Evolutionary conservation across 169 alveolate species (phyloP).

Genomic region (Eimeria brunetti): DNA sequence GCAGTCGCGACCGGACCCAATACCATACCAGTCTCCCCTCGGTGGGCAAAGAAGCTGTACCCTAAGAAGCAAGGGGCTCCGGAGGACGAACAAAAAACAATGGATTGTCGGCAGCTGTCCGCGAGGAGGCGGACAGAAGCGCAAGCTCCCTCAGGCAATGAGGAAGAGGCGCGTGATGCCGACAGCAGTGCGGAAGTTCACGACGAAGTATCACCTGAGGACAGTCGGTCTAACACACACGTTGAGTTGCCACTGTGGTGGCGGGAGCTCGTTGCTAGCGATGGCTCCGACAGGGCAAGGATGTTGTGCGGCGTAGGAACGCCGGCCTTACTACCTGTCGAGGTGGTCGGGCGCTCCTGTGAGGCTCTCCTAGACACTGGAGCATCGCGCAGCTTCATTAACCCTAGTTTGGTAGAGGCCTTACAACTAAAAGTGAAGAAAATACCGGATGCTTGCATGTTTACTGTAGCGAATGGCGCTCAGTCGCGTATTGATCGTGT

Average conservation of each 20-base stretch:
- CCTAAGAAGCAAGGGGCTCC: background rate
- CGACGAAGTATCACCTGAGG: too few species aligned
- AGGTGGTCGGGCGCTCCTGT: background rate
- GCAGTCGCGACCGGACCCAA: background rate
- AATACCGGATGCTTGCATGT: background rate
- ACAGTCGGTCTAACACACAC: too few species aligned
- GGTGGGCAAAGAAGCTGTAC: background rate
- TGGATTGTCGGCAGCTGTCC: background rate
- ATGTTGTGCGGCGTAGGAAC: background rate
- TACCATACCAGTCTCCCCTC: background rate
- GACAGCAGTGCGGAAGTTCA: background rate
- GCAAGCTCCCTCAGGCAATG: background rate
- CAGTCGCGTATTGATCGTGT: background rate
- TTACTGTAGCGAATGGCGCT: background rate
- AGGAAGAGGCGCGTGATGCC: background rate
- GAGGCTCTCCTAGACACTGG: background rate
- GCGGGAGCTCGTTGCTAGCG: background rate
- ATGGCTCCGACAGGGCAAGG: background rate
- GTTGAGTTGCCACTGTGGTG: background rate
- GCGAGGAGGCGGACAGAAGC: background rate
- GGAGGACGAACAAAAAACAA: background rate
- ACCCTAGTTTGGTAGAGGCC: background rate
- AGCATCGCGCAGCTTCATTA: background rate
- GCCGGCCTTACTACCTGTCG: background rate
- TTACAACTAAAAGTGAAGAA: background rate